These are phyloP conservation scores for Ophiostoma novo-ulmi DNA, from an alignment of 2,329 filamentous ascomycete genomes.

Conservation along the genomic window DNA sequence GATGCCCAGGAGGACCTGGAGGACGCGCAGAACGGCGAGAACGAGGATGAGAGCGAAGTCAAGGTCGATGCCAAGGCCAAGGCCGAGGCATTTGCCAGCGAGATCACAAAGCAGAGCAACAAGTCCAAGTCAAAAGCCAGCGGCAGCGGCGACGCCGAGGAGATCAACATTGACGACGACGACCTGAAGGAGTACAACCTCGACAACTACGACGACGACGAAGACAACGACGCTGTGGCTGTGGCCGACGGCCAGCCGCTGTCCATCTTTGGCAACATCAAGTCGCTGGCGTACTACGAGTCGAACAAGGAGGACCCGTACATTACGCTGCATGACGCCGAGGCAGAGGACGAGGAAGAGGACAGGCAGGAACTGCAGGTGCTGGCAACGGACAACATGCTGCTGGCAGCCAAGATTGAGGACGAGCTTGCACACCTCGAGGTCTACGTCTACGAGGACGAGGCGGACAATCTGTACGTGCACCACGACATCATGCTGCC, in stretches of 20 bases:
- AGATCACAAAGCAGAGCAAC: slow-evolving; percentile 29
- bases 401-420: slow-evolving; percentile 89
- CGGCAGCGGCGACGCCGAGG: not conserved
- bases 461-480: slow-evolving; percentile 92
- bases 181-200: slow-evolving; percentile 95
- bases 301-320: slow-evolving; percentile 95
- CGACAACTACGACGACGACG: slow-evolving; percentile 89
- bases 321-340: slow-evolving; percentile 73
- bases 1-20: slow-evolving; percentile 84
- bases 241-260: slow-evolving; percentile 52
- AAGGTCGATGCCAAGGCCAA: slow-evolving; percentile 27
- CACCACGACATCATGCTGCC: slow-evolving; percentile 99
- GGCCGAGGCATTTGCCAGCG: slow-evolving; percentile 10
- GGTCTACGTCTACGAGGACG: slow-evolving; percentile 95
- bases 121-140: slow-evolving; percentile 31
- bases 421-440: slow-evolving; percentile 96
- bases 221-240: slow-evolving; percentile 51
- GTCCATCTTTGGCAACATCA: slow-evolving; percentile 93
- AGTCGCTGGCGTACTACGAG: slow-evolving; percentile 87
- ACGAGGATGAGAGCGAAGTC: slow-evolving; percentile 25
- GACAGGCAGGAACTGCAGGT: slow-evolving; percentile 93
- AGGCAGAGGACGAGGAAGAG: slow-evolving; percentile 67
- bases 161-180: slow-evolving; percentile 60
- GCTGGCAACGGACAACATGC: slow-evolving; percentile 83
- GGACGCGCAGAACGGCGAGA: slow-evolving; percentile 50